These are phyloP conservation scores for Polysphondylium violaceum DNA, from an alignment of 78 protist genomes.

Conservation along the genomic window DNA sequence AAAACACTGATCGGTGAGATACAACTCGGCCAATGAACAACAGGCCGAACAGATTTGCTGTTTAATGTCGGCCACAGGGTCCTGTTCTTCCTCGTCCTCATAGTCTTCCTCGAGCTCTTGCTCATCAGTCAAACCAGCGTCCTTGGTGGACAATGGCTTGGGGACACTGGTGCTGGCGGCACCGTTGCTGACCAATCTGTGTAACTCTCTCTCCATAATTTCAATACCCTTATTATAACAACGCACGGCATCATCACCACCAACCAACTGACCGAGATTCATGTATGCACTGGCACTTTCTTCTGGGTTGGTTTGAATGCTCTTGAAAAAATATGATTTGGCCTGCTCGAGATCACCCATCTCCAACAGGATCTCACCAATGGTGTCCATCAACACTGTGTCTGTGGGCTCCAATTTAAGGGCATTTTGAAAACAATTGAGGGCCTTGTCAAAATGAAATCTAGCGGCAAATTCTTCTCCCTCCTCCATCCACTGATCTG, in stretches of 20 bases:
- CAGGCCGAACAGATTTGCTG: constrained; percentile 68
- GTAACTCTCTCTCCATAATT: constrained; percentile 50
- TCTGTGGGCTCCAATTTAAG: constrained; percentile 8
- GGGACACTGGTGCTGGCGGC: not conserved
- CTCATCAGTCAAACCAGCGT: constrained; percentile 7
- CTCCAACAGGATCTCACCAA: constrained; percentile 45
- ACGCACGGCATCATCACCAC: constrained; percentile 62
- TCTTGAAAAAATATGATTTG: constrained; percentile 14
- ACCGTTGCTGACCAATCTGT: not conserved
- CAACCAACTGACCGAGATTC: constrained; percentile 61
- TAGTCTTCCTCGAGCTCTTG: constrained; percentile 13
- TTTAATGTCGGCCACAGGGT: constrained; percentile 7
- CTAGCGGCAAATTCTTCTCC: constrained; percentile 17
- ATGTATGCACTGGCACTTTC: constrained; percentile 37
- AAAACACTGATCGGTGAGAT: constrained; percentile 82
- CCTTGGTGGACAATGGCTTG: not conserved
- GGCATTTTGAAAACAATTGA: constrained; percentile 10
- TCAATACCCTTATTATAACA: constrained; percentile 51
- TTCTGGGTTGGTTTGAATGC: constrained; percentile 43
- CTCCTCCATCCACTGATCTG: constrained; percentile 5
- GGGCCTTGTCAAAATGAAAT: constrained; percentile 14
- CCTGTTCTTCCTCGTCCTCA: constrained; percentile 46
- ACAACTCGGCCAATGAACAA: constrained; percentile 79
- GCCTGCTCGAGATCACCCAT: constrained; percentile 34
- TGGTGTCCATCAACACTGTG: constrained; percentile 28